phyloP scores from a whole-genome alignment of 768 basidiomycete genomes.

The Leccinellum rugosiceps region DNA sequence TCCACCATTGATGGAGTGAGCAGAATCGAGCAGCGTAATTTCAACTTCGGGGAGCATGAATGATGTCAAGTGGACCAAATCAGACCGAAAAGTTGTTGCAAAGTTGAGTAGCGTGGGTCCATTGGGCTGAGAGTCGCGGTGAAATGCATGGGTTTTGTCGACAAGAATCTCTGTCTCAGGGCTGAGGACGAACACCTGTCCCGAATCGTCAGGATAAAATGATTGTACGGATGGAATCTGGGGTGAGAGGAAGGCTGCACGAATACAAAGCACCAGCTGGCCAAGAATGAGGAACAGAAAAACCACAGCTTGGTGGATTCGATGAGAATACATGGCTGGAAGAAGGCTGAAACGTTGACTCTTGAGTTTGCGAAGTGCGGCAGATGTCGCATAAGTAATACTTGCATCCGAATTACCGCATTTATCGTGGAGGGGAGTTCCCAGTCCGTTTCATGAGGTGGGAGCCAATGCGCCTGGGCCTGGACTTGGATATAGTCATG shows the following conservation, averaged over 20 bases:
- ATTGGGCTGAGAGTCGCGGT: conserved; percentile 7
- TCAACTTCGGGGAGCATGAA: conserved; percentile 25
- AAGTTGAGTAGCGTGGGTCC: conserved; percentile 34
- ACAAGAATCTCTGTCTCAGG: conserved; percentile 35
- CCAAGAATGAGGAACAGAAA: background rate
- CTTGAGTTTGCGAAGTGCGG: background rate
- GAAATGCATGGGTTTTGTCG: conserved; percentile 26
- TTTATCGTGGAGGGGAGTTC: no score
- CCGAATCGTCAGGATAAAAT: conserved; percentile 24
- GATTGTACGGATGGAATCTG: conserved; percentile 39
- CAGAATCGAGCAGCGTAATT: conserved; percentile 10
- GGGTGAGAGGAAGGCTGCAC: conserved; percentile 14
- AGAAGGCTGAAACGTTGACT: background rate
- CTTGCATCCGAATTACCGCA: no score
- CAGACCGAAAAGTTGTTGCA: conserved; percentile 36
- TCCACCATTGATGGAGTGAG: background rate
- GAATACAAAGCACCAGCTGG: background rate
- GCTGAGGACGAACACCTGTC: conserved; percentile 28
- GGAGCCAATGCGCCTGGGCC: no score
- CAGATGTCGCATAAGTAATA: background rate
- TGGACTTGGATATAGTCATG: no score
- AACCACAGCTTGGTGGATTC: background rate
- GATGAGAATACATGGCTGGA: background rate
- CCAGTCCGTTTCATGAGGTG: no score
- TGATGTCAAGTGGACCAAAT: conserved; percentile 33